phyloP scores from a whole-genome alignment of 345 rosid genomes.

The Hibiscus mutabilis region DNA sequence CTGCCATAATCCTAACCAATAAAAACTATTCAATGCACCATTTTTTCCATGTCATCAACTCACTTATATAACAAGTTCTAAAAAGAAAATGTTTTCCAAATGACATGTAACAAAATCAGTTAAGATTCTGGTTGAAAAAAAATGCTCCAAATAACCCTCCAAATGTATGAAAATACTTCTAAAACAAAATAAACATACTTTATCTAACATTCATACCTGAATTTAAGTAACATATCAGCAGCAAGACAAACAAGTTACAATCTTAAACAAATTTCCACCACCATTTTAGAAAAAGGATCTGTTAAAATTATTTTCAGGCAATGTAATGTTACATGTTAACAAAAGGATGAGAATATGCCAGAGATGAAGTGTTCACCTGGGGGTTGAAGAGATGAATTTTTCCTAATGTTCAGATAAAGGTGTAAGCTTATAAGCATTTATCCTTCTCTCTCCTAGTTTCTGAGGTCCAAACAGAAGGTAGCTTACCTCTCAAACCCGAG shows the following conservation, averaged over 20 bases:
- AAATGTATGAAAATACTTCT: too few species aligned
- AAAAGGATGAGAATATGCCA: not conserved
- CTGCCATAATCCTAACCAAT: too few species aligned
- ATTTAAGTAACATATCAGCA: not conserved
- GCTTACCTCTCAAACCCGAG: not conserved
- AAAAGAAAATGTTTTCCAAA: too few species aligned
- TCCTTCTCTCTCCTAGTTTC: not conserved
- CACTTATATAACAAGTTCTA: too few species aligned
- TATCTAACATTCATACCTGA: too few species aligned
- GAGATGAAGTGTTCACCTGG: not conserved
- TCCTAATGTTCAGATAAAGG: not conserved
- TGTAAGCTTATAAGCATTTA: not conserved
- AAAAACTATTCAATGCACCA: too few species aligned
- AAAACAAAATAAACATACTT: not conserved
- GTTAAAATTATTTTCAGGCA: not conserved
- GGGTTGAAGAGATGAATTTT: not conserved
- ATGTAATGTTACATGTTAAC: not conserved
- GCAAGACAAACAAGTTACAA: not conserved
- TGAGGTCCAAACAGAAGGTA: not conserved
- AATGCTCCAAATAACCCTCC: too few species aligned
- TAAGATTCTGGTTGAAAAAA: too few species aligned
- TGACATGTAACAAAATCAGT: too few species aligned
- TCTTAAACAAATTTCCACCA: not conserved
- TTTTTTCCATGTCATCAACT: too few species aligned
- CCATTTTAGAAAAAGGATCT: not conserved